A percentile compares a stretch with the other conserved stretches of the same genome.
phyloP scores from a whole-genome alignment of 345 rosid genomes.

The Rubroshorea leprosula region DNA sequence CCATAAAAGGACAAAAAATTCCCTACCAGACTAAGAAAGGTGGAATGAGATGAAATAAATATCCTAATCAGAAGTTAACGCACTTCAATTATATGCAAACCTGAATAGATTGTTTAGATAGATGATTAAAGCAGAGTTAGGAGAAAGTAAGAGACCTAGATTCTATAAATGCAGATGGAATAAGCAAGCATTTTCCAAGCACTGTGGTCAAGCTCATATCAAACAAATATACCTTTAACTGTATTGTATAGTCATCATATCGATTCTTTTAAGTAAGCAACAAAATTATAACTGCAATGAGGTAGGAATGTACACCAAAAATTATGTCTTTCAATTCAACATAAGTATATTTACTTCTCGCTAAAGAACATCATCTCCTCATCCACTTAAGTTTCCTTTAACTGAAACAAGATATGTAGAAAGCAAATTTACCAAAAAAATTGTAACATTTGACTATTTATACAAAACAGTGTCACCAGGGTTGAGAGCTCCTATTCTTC shows the following conservation, averaged over 20 bases:
- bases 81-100: constrained; percentile 17
- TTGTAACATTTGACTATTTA: not conserved
- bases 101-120: constrained; percentile 2
- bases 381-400: too few species aligned
- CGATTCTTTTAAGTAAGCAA: constrained; percentile 12
- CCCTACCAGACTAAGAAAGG: not conserved
- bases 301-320: too few species aligned
- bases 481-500: constrained; percentile 4
- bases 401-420: too few species aligned
- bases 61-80: not conserved
- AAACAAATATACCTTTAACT: not conserved
- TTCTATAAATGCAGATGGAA: not conserved
- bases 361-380: constrained; percentile 14
- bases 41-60: not conserved
- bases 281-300: not conserved
- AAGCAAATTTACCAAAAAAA: not conserved
- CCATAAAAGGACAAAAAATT: constrained; percentile 7
- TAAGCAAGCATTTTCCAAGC: not conserved
- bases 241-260: constrained; percentile 7
- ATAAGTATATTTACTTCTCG: constrained; percentile 8
- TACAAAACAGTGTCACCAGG: not conserved
- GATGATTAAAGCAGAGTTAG: constrained; percentile 9
- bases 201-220: too few species aligned
- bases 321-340: not conserved
- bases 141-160: not conserved